A percentile compares a stretch with the other conserved stretches of the same genome.
phyloP scores from a whole-genome alignment of 1,284 basidiomycete species.

The Puccinia novopanici region DNA sequence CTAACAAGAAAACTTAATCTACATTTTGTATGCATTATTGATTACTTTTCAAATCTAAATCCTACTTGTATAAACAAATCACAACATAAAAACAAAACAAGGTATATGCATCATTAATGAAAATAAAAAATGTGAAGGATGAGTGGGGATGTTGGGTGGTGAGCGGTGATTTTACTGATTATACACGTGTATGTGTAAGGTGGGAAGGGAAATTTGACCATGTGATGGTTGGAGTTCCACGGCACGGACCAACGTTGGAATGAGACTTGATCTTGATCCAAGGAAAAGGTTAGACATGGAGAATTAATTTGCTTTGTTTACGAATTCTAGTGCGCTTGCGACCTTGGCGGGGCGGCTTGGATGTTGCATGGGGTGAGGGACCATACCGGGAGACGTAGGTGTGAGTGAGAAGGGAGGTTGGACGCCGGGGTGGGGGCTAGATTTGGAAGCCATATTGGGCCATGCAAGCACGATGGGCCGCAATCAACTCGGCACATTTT shows the following conservation, averaged over 20 bases:
- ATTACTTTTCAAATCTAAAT: neutral
- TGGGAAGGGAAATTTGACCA: neutral
- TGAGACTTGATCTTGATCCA: neutral
- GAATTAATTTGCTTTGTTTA: neutral
- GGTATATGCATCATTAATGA: too few species aligned
- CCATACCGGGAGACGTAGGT: neutral
- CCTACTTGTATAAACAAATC: neutral
- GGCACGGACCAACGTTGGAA: neutral
- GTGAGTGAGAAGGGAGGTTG: neutral
- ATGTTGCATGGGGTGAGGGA: too few species aligned
- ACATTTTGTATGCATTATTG: too few species aligned
- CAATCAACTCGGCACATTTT: slow-evolving; percentile 47
- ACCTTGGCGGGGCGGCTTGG: too few species aligned
- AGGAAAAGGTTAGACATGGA: neutral
- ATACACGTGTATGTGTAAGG: neutral
- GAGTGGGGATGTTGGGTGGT: neutral
- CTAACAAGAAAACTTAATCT: neutral
- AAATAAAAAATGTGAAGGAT: neutral
- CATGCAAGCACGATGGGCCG: slow-evolving; percentile 50
- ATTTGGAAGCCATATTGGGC: slow-evolving; percentile 47
- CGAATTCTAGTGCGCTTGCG: too few species aligned
- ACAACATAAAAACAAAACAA: neutral
- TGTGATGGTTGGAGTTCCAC: neutral
- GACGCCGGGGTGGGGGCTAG: neutral
- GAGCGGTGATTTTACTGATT: neutral